Base-by-base conservation (phyloP, 2,329 filamentous ascomycete species). In the Reticulascus tulasneorum region DNA sequence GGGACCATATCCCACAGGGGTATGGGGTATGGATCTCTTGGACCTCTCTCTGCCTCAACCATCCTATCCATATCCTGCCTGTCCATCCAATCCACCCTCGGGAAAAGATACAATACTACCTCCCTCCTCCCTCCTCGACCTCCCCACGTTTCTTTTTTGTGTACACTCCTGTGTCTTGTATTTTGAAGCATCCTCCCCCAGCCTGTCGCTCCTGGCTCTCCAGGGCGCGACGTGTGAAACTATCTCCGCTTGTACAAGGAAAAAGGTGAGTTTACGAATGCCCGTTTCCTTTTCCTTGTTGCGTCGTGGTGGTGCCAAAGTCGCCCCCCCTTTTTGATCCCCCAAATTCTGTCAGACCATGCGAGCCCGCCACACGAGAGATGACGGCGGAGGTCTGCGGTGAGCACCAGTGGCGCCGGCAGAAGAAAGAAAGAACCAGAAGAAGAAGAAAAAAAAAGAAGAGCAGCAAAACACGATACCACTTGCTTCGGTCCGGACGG, bases 161-260 rank as follows among this genome's bases (percentile, higher is more conserved):
- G 40, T 44, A 42, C 31, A 44, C 38, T 38, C 35, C 23, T 31
- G 41, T 45, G 40, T 43, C 39, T 55, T 52, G 56, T 50, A 50
- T 51, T 55, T 47, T 48, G 48, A 46, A 35, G 38, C 47, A 43
- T 46, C 47, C 45, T 47, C 50, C 50, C 51, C 52, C 47, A 51
- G 48, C 54, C 54, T 63, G 61, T 54, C 60, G 62, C 59, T 58
- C 64, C 64, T 65, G 64, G 63, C 59, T 63, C 54, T 62, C 65
- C 64, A 66, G 66, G 64, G 57, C 59, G 58, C 63, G 60, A 56
- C 57, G 57, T 62, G 52, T 67, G 59, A 55, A 50, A 42, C 21
- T 37, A 38, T 37, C 33, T 29, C 23, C 33, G 32, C 40, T 28
- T 42, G 40, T 37, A 40, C 20, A 19, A 40, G 27, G 23, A 29